A percentile compares a stretch with the other conserved stretches of the same genome.
Conservation (phyloP, 345 rosid species). For the Fremontodendron californicum region DNA sequence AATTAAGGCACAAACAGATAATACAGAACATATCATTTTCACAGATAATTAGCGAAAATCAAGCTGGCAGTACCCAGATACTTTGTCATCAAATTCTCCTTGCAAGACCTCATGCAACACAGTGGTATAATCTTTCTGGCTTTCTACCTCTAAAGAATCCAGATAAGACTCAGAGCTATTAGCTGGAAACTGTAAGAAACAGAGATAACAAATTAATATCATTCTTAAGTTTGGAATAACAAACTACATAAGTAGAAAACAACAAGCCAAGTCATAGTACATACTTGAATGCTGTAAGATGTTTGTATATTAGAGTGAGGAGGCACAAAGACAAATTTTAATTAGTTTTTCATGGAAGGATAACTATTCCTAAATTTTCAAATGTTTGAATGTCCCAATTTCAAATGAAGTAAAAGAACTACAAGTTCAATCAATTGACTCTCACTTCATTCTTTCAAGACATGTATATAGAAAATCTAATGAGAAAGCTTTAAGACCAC, state of each 20-base stretch:
- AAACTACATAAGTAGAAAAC: neutral
- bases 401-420: neutral
- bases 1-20: conserved; percentile 4
- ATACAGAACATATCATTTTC: neutral
- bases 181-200: conserved; percentile 81
- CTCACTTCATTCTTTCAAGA: too few species aligned
- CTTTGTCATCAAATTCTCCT: conserved; percentile 51
- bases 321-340: neutral
- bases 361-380: neutral
- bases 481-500: neutral
- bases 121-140: conserved; percentile 49
- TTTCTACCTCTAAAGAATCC: conserved; percentile 55
- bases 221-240: neutral
- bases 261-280: neutral
- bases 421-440: neutral
- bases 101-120: conserved; percentile 53
- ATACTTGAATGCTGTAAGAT: neutral
- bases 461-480: neutral
- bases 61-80: conserved; percentile 50
- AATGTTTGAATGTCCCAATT: neutral
- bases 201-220: conserved; percentile 15
- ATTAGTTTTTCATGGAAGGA: neutral
- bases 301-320: neutral
- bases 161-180: conserved; percentile 47
- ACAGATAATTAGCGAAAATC: conserved; percentile 13